These are phyloP conservation scores for Trematosphaeria pertusa DNA, from an alignment of 2,329 filamentous ascomycete species.

Conservation along the genomic window DNA sequence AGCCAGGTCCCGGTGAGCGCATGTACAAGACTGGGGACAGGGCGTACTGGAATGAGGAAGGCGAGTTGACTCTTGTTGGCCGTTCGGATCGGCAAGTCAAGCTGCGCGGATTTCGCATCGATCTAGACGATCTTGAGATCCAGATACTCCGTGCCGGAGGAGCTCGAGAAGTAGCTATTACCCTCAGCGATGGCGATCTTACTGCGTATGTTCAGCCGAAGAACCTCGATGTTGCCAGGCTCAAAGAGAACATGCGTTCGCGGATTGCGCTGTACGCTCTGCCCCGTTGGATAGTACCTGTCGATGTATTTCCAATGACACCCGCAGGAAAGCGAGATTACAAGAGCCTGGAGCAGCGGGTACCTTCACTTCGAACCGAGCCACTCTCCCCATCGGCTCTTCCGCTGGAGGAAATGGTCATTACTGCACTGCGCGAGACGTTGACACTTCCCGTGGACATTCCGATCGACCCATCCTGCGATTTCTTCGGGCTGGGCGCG, in stretches of 20 bases:
- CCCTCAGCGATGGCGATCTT: conserved; percentile 29
- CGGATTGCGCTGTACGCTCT: conserved; percentile 27
- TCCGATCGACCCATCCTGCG: conserved; percentile 14
- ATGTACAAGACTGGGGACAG: conserved; percentile 56
- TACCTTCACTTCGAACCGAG: too few species aligned
- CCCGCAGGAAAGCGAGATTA: conserved; percentile 44
- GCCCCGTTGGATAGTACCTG: conserved; percentile 29
- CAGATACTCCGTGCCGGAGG: conserved; percentile 22
- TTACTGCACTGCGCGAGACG: conserved; percentile 6
- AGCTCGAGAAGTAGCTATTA: conserved; percentile 31
- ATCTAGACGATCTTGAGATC: conserved; percentile 50
- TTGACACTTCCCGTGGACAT: conserved; percentile 3
- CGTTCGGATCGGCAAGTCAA: conserved; percentile 54
- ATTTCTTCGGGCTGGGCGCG: conserved; percentile 36
- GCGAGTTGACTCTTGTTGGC: conserved; percentile 49
- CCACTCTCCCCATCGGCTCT: too few species aligned
- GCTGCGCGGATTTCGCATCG: conserved; percentile 48
- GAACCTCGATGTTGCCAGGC: conserved; percentile 11
- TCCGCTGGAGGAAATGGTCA: conserved; percentile 5
- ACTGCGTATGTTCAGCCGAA: conserved; percentile 37
- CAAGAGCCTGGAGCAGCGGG: too few species aligned
- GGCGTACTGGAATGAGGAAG: conserved; percentile 44
- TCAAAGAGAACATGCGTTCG: conserved; percentile 5
- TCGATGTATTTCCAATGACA: conserved; percentile 40
- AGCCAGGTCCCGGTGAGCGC: conserved; percentile 18